phyloP scores from a whole-genome alignment of 2,329 filamentous ascomycete species.

The Moelleriella libera region DNA sequence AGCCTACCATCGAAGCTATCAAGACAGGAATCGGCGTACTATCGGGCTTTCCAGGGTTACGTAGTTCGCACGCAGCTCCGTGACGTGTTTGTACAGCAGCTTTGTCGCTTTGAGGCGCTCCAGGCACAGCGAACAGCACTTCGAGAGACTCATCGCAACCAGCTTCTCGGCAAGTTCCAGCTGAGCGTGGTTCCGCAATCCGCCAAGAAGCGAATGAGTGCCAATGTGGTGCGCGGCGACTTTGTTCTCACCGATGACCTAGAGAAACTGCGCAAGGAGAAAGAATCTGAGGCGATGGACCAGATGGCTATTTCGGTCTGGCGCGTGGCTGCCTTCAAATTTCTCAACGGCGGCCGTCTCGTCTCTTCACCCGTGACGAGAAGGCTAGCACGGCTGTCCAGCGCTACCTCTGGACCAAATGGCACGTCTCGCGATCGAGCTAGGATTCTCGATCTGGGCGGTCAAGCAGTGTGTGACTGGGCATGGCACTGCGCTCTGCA shows the following conservation, averaged over 20 bases:
- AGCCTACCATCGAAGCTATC: conserved; percentile 36
- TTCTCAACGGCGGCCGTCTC: conserved; percentile 49
- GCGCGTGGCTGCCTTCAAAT: conserved; percentile 47
- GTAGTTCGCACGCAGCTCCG: conserved; percentile 47
- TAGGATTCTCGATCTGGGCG: conserved; percentile 74
- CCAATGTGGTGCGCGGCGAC: conserved; percentile 60
- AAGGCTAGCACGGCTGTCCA: conserved; percentile 40
- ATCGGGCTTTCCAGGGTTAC: conserved; percentile 71
- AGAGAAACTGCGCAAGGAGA: conserved; percentile 52
- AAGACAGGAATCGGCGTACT: conserved; percentile 65
- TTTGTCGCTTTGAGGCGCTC: conserved; percentile 75
- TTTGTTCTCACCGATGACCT: conserved; percentile 49
- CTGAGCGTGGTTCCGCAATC: conserved; percentile 55
- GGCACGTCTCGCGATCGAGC: conserved; percentile 37
- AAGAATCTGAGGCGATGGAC: conserved; percentile 64
- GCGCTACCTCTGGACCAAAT: conserved; percentile 27
- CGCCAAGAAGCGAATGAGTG: conserved; percentile 57
- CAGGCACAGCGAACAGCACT: conserved; percentile 71
- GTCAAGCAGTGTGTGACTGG: conserved; percentile 80
- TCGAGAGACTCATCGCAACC: conserved; percentile 58
- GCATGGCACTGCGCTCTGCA: conserved; percentile 85
- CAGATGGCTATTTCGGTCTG: conserved; percentile 51
- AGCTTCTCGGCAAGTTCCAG: conserved; percentile 75
- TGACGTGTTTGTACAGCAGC: conserved; percentile 76
- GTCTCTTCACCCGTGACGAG: conserved; percentile 51